These are phyloP conservation scores for Pulicaria dysenterica DNA, from an alignment of 129 eudicot genomes.

Conservation along the genomic window DNA sequence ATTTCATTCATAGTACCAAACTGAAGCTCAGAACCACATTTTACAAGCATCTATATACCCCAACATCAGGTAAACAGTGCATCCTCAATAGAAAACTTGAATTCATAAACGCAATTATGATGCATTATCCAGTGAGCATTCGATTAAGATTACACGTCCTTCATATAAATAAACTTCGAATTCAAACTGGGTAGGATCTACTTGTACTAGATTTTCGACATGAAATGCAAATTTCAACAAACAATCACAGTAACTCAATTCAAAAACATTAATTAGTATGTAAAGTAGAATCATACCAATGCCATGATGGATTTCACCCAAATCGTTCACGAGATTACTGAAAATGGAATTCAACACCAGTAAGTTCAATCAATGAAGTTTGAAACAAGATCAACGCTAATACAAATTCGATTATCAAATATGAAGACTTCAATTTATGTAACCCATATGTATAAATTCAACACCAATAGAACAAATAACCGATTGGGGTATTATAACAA, in stretches of 20 bases:
- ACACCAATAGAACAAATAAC: conserved; percentile 17
- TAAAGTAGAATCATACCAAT: conserved; percentile 38
- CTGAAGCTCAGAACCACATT: conserved; percentile 25
- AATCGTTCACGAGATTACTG: conserved; percentile 36
- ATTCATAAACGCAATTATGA: conserved; percentile 9
- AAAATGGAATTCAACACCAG: conserved; percentile 28
- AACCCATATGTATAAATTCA: conserved; percentile 13
- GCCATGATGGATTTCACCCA: conserved; percentile 41
- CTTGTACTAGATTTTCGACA: conserved; percentile 5
- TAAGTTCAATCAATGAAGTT: conserved; percentile 19
- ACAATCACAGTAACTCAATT: conserved; percentile 7
- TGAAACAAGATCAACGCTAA: conserved; percentile 23
- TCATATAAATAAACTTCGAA: background rate
- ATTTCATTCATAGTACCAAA: background rate
- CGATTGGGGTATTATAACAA: background rate
- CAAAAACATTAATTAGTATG: background rate
- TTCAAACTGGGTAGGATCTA: background rate
- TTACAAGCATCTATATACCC: background rate
- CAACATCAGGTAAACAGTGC: background rate
- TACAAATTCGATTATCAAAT: conserved; percentile 30
- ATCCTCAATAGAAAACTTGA: background rate
- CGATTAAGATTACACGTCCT: background rate
- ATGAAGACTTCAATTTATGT: conserved; percentile 8
- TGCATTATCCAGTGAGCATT: background rate
- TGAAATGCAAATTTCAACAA: background rate